phyloP scores from a whole-genome alignment of 306 rosid species.

The Morella rubra region DNA sequence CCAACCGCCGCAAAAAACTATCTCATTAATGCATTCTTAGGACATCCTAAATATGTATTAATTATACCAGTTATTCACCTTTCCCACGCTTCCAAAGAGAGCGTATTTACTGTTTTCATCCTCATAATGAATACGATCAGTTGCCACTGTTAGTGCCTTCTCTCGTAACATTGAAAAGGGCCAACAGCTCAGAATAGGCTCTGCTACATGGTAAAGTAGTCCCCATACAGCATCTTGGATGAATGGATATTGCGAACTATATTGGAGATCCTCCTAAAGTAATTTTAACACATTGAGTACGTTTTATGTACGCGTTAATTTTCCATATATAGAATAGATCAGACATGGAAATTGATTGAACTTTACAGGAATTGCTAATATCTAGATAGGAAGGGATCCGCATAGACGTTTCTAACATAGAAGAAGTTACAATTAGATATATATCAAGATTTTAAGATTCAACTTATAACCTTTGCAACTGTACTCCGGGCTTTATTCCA shows the following conservation, averaged over 20 bases:
- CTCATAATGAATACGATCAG: slow-evolving; percentile 55
- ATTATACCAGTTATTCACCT: slow-evolving; percentile 33
- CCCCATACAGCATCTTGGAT: slow-evolving; percentile 67
- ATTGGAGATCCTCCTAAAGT: slow-evolving; percentile 66
- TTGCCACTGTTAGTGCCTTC: slow-evolving; percentile 50
- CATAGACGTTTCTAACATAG: too few species aligned
- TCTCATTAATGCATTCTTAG: too few species aligned
- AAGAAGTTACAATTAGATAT: too few species aligned
- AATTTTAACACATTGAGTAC: slow-evolving; percentile 1
- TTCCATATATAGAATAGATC: too few species aligned
- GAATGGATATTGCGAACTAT: slow-evolving; percentile 54
- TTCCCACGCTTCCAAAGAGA: slow-evolving; percentile 66
- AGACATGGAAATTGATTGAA: too few species aligned
- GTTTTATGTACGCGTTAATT: too few species aligned
- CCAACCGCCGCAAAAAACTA: too few species aligned
- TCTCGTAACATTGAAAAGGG: slow-evolving; percentile 51
- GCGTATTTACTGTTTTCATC: slow-evolving; percentile 57
- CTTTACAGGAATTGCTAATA: too few species aligned
- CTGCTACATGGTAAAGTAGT: slow-evolving; percentile 55
- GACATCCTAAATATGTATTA: not conserved
- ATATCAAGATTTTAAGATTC: too few species aligned
- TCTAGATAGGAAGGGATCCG: too few species aligned
- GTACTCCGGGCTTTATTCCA: slow-evolving; percentile 44
- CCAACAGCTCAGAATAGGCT: slow-evolving; percentile 55
- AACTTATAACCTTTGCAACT: slow-evolving; percentile 43